These are phyloP conservation scores for Pezicula rhizophila DNA, from an alignment of 2,329 filamentous ascomycete genomes.

Conservation along the genomic window DNA sequence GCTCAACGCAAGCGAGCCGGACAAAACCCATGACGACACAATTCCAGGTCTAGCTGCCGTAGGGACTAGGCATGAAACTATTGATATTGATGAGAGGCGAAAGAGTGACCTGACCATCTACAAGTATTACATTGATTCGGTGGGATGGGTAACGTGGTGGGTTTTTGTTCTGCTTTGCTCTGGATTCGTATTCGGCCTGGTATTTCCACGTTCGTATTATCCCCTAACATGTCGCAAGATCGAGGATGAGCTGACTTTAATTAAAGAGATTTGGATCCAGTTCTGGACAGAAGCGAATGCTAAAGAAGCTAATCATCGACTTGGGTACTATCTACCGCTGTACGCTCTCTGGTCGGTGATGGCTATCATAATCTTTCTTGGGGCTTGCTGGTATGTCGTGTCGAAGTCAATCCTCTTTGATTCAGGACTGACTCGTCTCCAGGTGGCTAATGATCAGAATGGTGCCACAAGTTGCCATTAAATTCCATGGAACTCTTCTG, in stretches of 20 bases:
- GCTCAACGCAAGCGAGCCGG: neutral
- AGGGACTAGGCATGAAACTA: neutral
- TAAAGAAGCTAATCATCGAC: neutral
- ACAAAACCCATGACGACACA: conserved; percentile 19
- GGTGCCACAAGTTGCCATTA: neutral
- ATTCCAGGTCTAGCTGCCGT: neutral
- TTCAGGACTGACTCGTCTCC: neutral
- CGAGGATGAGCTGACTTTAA: conserved; percentile 15
- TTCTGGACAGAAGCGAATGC: conserved; percentile 12
- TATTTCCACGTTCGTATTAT: conserved; percentile 5
- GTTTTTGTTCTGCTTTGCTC: conserved; percentile 6
- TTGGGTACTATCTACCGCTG: conserved; percentile 1
- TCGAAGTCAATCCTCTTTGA: neutral
- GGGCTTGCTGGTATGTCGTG: neutral
- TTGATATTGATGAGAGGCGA: conserved; percentile 4
- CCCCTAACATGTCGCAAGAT: conserved; percentile 11
- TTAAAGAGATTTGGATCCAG: conserved; percentile 32
- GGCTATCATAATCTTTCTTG: neutral
- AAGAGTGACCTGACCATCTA: conserved; percentile 20
- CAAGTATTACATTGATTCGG: conserved; percentile 16
- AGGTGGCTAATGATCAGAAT: conserved; percentile 1
- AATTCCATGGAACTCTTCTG: neutral
- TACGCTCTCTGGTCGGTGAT: conserved; percentile 1
- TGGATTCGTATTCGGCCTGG: neutral
- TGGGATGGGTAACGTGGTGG: conserved; percentile 8